Evolutionary conservation across 1,284 basidiomycete genomes (phyloP).

Genomic region (Phenoliferia sp.): DNA sequence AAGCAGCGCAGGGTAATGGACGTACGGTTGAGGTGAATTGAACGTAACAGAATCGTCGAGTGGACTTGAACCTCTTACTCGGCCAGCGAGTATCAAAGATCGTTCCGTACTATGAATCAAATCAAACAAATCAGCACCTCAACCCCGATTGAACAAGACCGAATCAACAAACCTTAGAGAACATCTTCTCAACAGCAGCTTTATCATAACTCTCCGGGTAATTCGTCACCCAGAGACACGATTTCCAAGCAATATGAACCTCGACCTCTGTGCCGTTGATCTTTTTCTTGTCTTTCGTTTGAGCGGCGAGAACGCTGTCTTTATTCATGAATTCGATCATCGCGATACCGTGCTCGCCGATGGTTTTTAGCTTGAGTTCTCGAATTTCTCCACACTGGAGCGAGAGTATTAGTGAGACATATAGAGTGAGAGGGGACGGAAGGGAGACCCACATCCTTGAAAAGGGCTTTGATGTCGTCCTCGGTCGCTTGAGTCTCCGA

Average conservation of each 20-base stretch:
- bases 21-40: slow-evolving; percentile 79
- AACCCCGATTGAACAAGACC: not conserved
- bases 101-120: slow-evolving; percentile 62
- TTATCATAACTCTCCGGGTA: slow-evolving; percentile 87
- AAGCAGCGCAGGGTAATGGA: too few relatives aligned
- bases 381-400: slow-evolving; percentile 75
- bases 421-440: not conserved
- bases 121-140: slow-evolving; percentile 7
- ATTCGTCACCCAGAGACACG: slow-evolving; percentile 94
- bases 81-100: slow-evolving; percentile 97
- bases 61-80: slow-evolving; percentile 88
- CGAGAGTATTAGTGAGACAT: slow-evolving; percentile 4
- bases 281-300: slow-evolving; percentile 89
- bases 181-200: slow-evolving; percentile 64
- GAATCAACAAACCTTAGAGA: slow-evolving; percentile 58
- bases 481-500: slow-evolving; percentile 54
- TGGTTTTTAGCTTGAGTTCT: slow-evolving; percentile 64
- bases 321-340: slow-evolving; percentile 72
- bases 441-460: slow-evolving; percentile 67
- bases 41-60: slow-evolving; percentile 89
- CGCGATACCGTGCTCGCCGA: slow-evolving; percentile 56
- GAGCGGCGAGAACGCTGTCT: slow-evolving; percentile 72
- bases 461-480: slow-evolving; percentile 64
- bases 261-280: slow-evolving; percentile 62
- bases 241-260: slow-evolving; percentile 86